Percentiles rank a stretch among this genome's conserved stretches.
These are phyloP conservation scores for Pharus latifolius DNA, from an alignment of 176 grass and related monocot species.

Conservation along the genomic window DNA sequence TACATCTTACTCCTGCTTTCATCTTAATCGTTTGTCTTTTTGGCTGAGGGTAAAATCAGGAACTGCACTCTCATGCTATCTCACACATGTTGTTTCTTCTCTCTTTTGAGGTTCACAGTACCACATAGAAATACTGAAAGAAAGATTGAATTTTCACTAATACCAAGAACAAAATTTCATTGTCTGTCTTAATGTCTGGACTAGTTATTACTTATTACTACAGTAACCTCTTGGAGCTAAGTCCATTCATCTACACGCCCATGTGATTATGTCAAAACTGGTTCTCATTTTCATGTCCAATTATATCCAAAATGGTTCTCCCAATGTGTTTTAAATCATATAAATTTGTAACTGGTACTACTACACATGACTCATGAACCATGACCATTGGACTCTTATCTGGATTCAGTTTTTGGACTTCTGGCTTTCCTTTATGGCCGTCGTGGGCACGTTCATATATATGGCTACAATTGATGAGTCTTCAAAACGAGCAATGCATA, in stretches of 20 bases:
- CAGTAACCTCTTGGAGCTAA: neutral
- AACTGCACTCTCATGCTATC: too few species aligned
- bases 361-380: neutral
- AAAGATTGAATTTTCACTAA: too few species aligned
- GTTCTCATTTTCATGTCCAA: neutral
- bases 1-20: neutral
- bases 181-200: too few species aligned
- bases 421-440: constrained; percentile 99
- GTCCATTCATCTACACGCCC: neutral
- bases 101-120: too few species aligned
- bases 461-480: constrained; percentile 90
- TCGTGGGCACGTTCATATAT: constrained; percentile 84
- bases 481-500: constrained; percentile 83
- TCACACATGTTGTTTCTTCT: too few species aligned
- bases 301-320: neutral
- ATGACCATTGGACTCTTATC: constrained; percentile 9
- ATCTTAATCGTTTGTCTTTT: too few species aligned
- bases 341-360: too few species aligned
- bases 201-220: too few species aligned
- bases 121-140: too few species aligned
- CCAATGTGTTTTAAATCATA: neutral
- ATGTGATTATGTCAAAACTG: neutral
- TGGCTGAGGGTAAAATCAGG: too few species aligned
- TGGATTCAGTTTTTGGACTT: constrained; percentile 82
- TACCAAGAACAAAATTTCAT: too few species aligned